Evolutionary conservation across 805 yeast genomes (phyloP), one percentile per base, ranked within the genome.

Genomic region (Nakazawaea sp.): DNA sequence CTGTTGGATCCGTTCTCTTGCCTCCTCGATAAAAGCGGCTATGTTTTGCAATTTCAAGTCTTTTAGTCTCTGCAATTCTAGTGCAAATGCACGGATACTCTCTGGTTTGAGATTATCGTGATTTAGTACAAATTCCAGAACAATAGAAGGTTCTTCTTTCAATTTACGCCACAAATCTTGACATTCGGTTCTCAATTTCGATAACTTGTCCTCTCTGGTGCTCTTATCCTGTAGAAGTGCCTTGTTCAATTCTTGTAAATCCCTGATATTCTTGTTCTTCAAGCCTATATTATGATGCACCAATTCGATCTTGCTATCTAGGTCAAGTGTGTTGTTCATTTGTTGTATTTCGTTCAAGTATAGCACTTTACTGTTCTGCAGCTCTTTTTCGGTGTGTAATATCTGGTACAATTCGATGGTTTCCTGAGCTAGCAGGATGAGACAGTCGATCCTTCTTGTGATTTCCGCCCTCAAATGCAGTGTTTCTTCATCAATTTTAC

Each of bases 11-110:
- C 74, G 73, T 2, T 51, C 48, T 53, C 90, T 67, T 2, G 82
- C 65, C 32, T 76, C 82, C 5, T 61, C 50, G 10, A 89, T 81
- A 42, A 89, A 79, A 16, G 74, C 73, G 35, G 82, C 79, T 16
- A 89, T 74, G 45, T 72, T 72, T 39, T 74, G 68, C 20, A 76
- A 70, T 46, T 90, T 77, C 55, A 77, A 73, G 19, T 63, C 58
- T 32, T 71, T 68, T 19, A 89, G 63, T 38, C 83, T 66, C 13
- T 64, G 64, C 36, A 81, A 52, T 46, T 87, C 88, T 19, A 46
- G 44, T 36, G 72, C 67, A 42, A 79, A 73, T 18, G 70, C 72
- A 13, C 56, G 47, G n/a, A 85, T 45, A 2, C 75, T 66, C 1
- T 48, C 35, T 18, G 61, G 59, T 2, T 77, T 71, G 17, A 84